Conservation (phyloP, 305 asterid genomes). For the Andrographis paniculata region DNA sequence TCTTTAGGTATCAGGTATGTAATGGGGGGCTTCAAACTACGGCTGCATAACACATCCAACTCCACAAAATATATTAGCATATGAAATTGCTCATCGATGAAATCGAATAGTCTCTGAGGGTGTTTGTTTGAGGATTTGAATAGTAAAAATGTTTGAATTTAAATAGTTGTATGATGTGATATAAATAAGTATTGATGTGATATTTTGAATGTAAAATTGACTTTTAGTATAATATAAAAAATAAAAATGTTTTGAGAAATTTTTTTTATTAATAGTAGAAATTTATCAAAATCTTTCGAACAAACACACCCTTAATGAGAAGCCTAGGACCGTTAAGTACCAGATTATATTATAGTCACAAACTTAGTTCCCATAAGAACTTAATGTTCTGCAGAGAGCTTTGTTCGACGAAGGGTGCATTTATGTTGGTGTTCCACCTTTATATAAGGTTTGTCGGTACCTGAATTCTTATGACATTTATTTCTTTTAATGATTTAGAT, state of each 20-base stretch:
- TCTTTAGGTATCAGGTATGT: constrained; percentile 89
- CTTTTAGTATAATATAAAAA: too few species aligned
- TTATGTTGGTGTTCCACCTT: constrained; percentile 97
- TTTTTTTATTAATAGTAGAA: background rate
- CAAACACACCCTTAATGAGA: too few species aligned
- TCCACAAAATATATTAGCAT: background rate
- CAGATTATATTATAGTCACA: background rate
- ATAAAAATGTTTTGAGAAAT: background rate
- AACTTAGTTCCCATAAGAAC: constrained; percentile 16
- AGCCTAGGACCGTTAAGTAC: too few species aligned
- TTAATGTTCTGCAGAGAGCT: constrained; percentile 60
- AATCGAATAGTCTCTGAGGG: background rate
- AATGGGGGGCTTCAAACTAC: constrained; percentile 5
- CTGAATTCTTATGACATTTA: constrained; percentile 1
- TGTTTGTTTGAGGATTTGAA: too few species aligned
- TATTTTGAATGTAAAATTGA: too few species aligned
- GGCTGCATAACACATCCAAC: background rate
- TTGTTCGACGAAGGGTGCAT: constrained; percentile 90
- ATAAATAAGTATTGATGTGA: too few species aligned
- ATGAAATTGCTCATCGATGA: background rate
- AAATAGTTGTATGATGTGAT: too few species aligned
- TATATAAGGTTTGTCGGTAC: constrained; percentile 61
- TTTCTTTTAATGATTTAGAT: constrained; percentile 11
- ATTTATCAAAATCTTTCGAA: too few species aligned
- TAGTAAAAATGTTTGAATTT: too few species aligned